These are phyloP conservation scores for Camelina hispida DNA, from an alignment of 345 rosid genomes.

Conservation along the genomic window DNA sequence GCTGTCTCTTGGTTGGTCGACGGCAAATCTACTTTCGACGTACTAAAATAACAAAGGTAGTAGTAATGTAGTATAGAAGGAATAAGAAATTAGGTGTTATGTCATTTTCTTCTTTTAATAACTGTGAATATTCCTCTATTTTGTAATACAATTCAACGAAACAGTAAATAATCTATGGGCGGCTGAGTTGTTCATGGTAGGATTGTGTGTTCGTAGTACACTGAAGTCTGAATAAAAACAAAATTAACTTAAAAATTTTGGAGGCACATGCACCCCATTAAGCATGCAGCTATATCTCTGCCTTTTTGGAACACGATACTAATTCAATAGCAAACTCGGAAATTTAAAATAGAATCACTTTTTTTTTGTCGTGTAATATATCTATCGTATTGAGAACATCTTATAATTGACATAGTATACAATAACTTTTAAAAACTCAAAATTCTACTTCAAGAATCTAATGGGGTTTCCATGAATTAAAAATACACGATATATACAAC, in stretches of 20 bases:
- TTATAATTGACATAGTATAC: neutral
- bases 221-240: neutral
- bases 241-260: neutral
- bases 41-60: neutral
- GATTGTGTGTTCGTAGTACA: slow-evolving; percentile 24
- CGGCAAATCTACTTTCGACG: slow-evolving; percentile 7
- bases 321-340: neutral
- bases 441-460: neutral
- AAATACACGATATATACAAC: neutral
- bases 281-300: neutral
- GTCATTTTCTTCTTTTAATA: slow-evolving; percentile 6
- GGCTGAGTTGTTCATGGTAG: neutral
- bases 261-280: neutral
- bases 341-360: neutral
- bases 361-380: neutral
- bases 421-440: neutral
- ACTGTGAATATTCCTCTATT: neutral
- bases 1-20: slow-evolving; percentile 17
- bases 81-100: slow-evolving; percentile 1
- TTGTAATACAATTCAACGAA: neutral
- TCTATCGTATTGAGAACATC: slow-evolving; percentile 7
- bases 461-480: no score
- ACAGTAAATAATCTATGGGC: neutral
- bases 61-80: neutral
- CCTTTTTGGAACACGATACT: neutral